A percentile compares a stretch with the other conserved stretches of the same genome.
These are phyloP conservation scores for Pichia sp. DNA, from an alignment of 1,139 yeast genomes.

Conservation along the genomic window DNA sequence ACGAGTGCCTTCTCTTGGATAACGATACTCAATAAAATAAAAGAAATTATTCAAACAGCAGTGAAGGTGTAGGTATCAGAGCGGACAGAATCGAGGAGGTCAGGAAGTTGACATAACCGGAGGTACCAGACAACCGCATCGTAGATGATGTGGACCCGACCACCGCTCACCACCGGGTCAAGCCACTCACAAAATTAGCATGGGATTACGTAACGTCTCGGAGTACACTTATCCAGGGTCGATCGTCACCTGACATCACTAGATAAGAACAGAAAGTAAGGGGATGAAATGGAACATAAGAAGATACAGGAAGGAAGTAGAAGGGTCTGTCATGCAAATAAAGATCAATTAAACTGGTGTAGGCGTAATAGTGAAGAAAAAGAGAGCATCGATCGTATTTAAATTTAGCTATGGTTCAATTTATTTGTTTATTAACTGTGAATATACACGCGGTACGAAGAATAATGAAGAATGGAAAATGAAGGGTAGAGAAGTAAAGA, in stretches of 20 bases:
- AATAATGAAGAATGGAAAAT: not conserved
- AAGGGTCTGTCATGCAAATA: no score
- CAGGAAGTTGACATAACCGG: no score
- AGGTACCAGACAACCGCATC: not conserved
- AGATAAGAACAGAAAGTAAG: not conserved
- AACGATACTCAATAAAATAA: no score
- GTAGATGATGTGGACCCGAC: not conserved
- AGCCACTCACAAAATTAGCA: not conserved
- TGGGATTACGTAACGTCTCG: constrained; percentile 1
- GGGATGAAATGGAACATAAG: no score
- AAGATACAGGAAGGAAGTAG: no score
- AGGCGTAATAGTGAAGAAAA: no score
- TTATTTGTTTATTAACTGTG: not conserved
- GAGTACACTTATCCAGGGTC: constrained; percentile 1
- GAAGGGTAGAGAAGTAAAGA: not conserved
- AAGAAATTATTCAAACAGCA: no score
- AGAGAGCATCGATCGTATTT: not conserved
- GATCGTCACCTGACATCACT: constrained; percentile 1
- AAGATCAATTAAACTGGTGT: no score
- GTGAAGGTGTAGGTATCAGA: no score
- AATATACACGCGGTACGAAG: not conserved
- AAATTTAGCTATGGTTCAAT: not conserved
- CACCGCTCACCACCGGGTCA: not conserved
- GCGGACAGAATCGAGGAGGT: no score
- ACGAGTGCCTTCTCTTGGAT: not conserved